phyloP scores from a whole-genome alignment of 495 filamentous ascomycete genomes.

The Aspergillus taichungensis region DNA sequence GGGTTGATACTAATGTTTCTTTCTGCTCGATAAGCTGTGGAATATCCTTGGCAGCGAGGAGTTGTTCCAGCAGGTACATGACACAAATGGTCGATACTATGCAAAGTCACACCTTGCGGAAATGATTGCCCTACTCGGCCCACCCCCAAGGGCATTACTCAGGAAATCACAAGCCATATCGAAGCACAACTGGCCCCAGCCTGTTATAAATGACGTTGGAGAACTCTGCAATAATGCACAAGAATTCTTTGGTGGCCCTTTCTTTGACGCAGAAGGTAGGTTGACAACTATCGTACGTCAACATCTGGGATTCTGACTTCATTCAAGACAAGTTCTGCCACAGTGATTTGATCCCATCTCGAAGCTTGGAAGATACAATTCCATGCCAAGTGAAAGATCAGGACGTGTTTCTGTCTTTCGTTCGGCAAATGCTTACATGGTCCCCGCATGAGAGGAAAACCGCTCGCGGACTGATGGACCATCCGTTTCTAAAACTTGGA shows the following conservation, averaged over 20 bases:
- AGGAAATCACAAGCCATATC: conserved; percentile 16
- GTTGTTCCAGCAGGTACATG: conserved; percentile 26
- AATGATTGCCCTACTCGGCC: conserved; percentile 33
- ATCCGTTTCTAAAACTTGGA: conserved; percentile 8
- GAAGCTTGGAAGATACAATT: conserved; percentile 8
- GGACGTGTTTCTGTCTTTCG: conserved; percentile 19
- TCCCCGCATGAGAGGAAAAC: conserved; percentile 7
- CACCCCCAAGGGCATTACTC: conserved; percentile 25
- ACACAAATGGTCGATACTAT: conserved; percentile 9
- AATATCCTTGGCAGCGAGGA: conserved; percentile 30
- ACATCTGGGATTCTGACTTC: conserved; percentile 1
- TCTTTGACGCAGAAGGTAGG: conserved; percentile 15
- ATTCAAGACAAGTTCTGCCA: conserved; percentile 8
- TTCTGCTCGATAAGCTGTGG: conserved; percentile 28
- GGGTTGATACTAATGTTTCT: conserved; percentile 5
- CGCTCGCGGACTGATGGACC: conserved; percentile 9
- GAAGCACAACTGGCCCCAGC: conserved; percentile 12
- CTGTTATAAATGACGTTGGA: conserved; percentile 8
- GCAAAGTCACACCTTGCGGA: conserved; percentile 30
- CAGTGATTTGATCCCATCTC: conserved; percentile 10
- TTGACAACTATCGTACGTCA: background rate
- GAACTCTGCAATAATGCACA: conserved; percentile 13
- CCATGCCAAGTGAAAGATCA: conserved; percentile 16
- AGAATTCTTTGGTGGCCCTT: conserved; percentile 17
- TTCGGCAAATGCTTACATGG: conserved; percentile 13